Percentiles rank a stretch among this genome's conserved stretches.
Conservation (phyloP, 176 grass and related monocot genomes). For the Ensete ventricosum region DNA sequence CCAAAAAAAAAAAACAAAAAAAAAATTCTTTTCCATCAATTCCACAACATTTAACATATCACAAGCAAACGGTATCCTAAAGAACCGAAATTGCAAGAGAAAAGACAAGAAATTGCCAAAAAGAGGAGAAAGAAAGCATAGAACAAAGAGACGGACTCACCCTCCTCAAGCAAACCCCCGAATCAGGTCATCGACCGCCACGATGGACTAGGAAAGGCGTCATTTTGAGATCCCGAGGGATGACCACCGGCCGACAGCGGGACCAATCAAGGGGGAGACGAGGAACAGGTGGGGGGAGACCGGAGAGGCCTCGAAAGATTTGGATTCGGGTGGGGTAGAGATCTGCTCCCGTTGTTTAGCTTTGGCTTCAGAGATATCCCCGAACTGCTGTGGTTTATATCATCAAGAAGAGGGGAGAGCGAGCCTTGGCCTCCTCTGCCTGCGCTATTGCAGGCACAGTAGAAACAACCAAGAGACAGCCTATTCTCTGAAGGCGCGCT, state of each 20-base stretch:
- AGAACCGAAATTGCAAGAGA: not conserved
- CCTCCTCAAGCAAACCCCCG: not conserved
- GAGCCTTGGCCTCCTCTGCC: no score
- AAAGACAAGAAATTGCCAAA: not conserved
- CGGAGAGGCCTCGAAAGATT: not conserved
- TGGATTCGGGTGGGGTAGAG: not conserved
- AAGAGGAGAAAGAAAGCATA: not conserved
- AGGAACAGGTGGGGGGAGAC: not conserved
- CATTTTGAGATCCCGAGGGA: not conserved
- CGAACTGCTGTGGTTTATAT: no score
- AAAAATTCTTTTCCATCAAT: not conserved
- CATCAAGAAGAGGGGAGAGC: no score
- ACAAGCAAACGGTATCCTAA: not conserved
- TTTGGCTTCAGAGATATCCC: no score
- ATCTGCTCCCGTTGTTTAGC: not conserved
- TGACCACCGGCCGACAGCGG: no score
- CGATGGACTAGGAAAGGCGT: not conserved
- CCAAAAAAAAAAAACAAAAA: no score
- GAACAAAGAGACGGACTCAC: not conserved
- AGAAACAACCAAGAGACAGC: conserved; percentile 11
- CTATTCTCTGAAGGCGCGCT: conserved; percentile 25
- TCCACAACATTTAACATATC: not conserved
- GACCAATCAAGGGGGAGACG: not conserved
- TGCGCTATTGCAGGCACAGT: conserved; percentile 3
- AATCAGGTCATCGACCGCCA: not conserved